A percentile compares a stretch with the other conserved stretches of the same genome.
Conservation (phyloP, 1,284 basidiomycete species). For the Neotropicomus parvogracilis region DNA sequence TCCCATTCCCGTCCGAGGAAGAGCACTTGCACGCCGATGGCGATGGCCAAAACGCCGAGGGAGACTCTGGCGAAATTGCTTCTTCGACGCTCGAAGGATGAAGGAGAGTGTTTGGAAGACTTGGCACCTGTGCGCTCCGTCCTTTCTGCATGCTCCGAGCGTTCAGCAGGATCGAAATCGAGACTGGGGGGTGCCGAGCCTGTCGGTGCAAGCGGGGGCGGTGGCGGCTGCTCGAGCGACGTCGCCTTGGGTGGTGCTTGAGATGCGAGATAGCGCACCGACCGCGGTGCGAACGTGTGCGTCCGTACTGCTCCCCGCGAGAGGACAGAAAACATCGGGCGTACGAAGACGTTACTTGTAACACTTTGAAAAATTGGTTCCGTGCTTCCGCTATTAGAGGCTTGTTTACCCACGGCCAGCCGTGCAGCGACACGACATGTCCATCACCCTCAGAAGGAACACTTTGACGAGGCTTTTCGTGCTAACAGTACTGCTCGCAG, state of each 20-base stretch:
- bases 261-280: conserved; percentile 27
- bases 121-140: conserved; percentile 59
- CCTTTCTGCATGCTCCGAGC: conserved; percentile 18
- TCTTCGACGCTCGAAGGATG: conserved; percentile 69
- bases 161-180: conserved; percentile 53
- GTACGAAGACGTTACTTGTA: too few species aligned
- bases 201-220: conserved; percentile 8
- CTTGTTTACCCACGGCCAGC: too few species aligned
- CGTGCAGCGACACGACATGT: conserved; percentile 14
- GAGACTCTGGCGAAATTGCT: conserved; percentile 51
- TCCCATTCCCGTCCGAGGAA: conserved; percentile 66
- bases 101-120: conserved; percentile 67
- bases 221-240: conserved; percentile 2
- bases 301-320: conserved; percentile 24
- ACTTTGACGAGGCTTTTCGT: conserved; percentile 17
- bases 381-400: not conserved
- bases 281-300: conserved; percentile 12
- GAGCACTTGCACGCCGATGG: conserved; percentile 40
- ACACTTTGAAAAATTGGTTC: not conserved
- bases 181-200: conserved; percentile 40
- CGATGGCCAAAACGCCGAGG: conserved; percentile 52
- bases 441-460: conserved; percentile 25
- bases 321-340: conserved; percentile 26
- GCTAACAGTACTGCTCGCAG: conserved; percentile 20
- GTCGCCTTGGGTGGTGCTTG: conserved; percentile 15